A percentile compares a stretch with the other conserved stretches of the same genome.
Evolutionary conservation across 1,139 yeast genomes (phyloP).

Genomic region (Nakaseomyces kungkrabaensis): DNA sequence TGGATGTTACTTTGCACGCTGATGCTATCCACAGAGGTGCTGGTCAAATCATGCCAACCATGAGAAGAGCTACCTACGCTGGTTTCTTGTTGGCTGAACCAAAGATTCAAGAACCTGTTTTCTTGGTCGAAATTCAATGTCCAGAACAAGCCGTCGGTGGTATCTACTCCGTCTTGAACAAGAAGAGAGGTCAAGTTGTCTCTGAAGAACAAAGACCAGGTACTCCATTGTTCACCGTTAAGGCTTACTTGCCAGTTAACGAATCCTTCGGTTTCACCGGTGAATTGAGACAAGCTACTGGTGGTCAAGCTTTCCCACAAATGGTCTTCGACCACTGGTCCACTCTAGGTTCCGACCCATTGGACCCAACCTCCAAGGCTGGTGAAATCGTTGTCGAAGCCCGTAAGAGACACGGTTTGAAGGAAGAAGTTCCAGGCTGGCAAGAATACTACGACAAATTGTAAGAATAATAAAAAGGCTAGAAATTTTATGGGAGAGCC

Average conservation of each 20-base stretch:
- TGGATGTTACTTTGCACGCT: slow-evolving; percentile 99
- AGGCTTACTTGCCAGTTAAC: slow-evolving; percentile 99
- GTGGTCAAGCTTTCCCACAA: slow-evolving; percentile 99
- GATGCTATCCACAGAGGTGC: slow-evolving; percentile 99
- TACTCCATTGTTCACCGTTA: slow-evolving; percentile 98
- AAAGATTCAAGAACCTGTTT: slow-evolving; percentile 98
- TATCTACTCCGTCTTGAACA: slow-evolving; percentile 98
- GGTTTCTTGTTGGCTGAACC: slow-evolving; percentile 97
- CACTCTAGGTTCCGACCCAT: slow-evolving; percentile 81
- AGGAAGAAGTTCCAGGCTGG: slow-evolving; percentile 97
- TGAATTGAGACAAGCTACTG: slow-evolving; percentile 99
- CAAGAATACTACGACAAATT: slow-evolving; percentile 99
- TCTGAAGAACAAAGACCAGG: slow-evolving; percentile 99
- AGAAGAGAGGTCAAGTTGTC: slow-evolving; percentile 99
- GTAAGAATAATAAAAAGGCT: slow-evolving; percentile 35
- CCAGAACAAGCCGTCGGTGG: slow-evolving; percentile 99
- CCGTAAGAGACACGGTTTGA: slow-evolving; percentile 97
- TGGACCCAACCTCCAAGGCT: slow-evolving; percentile 87
- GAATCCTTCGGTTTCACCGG: slow-evolving; percentile 99
- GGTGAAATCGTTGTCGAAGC: slow-evolving; percentile 84
- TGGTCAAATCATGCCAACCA: slow-evolving; percentile 99
- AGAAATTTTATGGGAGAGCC: slow-evolving; percentile 1
- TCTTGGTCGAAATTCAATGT: slow-evolving; percentile 99
- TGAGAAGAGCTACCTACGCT: slow-evolving; percentile 99
- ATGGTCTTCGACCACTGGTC: slow-evolving; percentile 99